Evolutionary conservation across 2,329 filamentous ascomycete species (phyloP).

Genomic region (Colletotrichum zoysiae): DNA sequence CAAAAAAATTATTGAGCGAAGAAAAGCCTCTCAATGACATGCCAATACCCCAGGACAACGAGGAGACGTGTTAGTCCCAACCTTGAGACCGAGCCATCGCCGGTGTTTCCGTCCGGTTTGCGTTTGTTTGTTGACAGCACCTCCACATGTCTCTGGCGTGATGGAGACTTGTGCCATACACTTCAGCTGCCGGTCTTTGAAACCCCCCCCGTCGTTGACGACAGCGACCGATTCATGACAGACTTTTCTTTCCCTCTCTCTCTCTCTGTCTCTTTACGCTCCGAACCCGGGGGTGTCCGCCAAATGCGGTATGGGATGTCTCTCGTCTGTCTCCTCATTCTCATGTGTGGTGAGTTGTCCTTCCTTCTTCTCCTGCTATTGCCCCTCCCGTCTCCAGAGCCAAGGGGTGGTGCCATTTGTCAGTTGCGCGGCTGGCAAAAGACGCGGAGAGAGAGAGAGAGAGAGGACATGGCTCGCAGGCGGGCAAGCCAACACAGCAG

Average conservation of each 20-base stretch:
- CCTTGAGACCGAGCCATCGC: neutral
- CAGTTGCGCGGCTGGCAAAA: neutral
- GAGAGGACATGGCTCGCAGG: neutral
- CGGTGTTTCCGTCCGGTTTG: neutral
- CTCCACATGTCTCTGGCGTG: neutral
- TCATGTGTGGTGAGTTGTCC: neutral
- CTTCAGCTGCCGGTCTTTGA: neutral
- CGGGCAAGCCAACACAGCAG: constrained; percentile 6
- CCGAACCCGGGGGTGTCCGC: neutral
- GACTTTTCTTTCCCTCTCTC: neutral
- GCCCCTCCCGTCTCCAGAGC: neutral
- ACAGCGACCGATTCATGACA: constrained; percentile 1
- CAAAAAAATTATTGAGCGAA: neutral
- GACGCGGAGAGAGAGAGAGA: neutral
- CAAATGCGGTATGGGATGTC: neutral
- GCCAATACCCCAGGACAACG: neutral
- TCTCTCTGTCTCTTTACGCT: no score
- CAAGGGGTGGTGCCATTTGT: neutral
- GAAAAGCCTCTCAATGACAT: neutral
- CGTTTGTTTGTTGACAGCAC: constrained; percentile 3
- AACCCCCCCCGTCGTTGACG: neutral
- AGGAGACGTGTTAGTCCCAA: constrained; percentile 1
- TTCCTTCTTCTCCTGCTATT: neutral
- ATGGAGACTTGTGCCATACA: neutral
- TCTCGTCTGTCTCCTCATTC: neutral